Evolutionary conservation across 2,329 filamentous ascomycete species (phyloP).

Genomic region (Diaporthe amygdali): DNA sequence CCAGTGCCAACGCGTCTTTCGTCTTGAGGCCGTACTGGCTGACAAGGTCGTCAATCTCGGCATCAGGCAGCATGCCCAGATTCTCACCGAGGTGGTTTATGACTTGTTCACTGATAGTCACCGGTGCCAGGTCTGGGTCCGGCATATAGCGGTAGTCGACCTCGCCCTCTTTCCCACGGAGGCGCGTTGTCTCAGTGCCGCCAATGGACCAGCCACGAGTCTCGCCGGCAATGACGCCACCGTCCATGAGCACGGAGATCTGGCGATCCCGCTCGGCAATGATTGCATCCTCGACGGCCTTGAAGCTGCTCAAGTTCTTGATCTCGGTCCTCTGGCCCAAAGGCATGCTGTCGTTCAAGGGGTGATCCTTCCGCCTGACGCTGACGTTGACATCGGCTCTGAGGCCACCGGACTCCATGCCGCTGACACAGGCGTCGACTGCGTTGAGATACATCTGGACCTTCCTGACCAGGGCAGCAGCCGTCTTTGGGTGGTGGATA

Average conservation of each 20-base stretch:
- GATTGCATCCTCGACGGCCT: conserved; percentile 93
- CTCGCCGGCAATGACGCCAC: conserved; percentile 79
- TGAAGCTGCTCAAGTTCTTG: conserved; percentile 95
- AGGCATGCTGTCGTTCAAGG: conserved; percentile 28
- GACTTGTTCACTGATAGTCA: conserved; percentile 76
- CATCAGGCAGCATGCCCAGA: conserved; percentile 76
- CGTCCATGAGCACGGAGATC: conserved; percentile 77
- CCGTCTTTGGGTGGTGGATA: conserved; percentile 85
- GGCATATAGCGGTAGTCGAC: conserved; percentile 99
- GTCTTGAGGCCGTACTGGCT: conserved; percentile 69
- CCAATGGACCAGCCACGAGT: conserved; percentile 93
- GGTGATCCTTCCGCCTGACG: conserved; percentile 65
- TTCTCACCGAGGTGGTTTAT: conserved; percentile 66
- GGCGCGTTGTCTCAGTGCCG: conserved; percentile 76
- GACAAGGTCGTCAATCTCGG: conserved; percentile 67
- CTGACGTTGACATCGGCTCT: conserved; percentile 97
- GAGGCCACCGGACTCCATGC: conserved; percentile 92
- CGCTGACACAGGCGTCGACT: conserved; percentile 84
- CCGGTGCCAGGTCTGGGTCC: conserved; percentile 84
- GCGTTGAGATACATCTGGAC: conserved; percentile 80
- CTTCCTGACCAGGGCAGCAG: conserved; percentile 87
- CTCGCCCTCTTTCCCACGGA: conserved; percentile 94
- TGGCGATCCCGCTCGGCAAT: conserved; percentile 90
- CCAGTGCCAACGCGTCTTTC: conserved; percentile 84
- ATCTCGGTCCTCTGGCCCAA: conserved; percentile 94